A percentile compares a stretch with the other conserved stretches of the same genome.
phyloP scores from a whole-genome alignment of 352 stramenopile species.

The Pythium volutum region DNA sequence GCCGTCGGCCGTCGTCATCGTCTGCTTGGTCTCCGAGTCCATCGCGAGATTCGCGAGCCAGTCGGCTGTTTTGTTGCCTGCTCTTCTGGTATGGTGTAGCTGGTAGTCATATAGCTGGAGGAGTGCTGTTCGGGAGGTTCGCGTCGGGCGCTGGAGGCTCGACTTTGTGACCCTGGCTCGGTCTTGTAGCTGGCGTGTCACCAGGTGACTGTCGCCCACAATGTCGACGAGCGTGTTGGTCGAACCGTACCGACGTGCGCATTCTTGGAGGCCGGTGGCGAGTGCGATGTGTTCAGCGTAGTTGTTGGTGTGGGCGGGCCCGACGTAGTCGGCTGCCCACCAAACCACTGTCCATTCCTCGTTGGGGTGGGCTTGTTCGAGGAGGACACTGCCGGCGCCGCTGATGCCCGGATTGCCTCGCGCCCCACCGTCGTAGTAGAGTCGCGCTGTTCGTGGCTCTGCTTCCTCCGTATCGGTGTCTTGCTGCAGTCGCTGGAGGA shows the following conservation, averaged over 20 bases:
- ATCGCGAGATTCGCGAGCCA: not conserved
- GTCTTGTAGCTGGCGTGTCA: not conserved
- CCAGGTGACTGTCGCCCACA: not conserved
- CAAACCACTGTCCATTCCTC: not conserved
- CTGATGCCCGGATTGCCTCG: not conserved
- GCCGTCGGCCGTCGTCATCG: not conserved
- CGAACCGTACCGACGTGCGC: not conserved
- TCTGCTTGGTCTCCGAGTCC: not conserved
- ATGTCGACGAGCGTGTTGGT: not conserved
- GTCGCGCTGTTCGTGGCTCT: too few relatives aligned
- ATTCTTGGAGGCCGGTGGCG: not conserved
- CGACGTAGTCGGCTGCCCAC: not conserved
- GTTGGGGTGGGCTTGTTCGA: not conserved
- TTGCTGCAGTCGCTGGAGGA: too few relatives aligned
- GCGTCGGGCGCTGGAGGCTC: not conserved
- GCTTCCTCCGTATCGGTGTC: too few relatives aligned
- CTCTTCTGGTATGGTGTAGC: not conserved
- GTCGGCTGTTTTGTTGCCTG: not conserved
- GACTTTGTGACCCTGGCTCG: not conserved
- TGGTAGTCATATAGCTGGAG: not conserved
- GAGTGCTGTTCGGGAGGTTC: not conserved
- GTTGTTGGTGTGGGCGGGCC: not conserved
- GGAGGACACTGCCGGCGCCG: not conserved
- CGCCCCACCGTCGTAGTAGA: too few relatives aligned
- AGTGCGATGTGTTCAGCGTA: not conserved